Base-by-base conservation (phyloP, 306 rosid genomes). In the Acacia melanoxylon region DNA sequence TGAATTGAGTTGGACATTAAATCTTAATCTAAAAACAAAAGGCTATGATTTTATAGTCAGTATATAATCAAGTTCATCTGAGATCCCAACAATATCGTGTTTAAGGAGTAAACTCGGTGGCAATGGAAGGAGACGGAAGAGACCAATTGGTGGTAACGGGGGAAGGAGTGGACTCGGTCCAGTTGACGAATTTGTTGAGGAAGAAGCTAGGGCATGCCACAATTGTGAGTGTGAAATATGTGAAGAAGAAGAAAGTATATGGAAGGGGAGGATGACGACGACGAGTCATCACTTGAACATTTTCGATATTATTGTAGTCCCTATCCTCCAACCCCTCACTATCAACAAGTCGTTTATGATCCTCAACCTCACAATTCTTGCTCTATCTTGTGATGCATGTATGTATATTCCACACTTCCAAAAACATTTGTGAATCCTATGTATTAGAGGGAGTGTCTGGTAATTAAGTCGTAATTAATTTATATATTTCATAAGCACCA, bases 31-130 rank as follows among this genome's bases (percentile, higher is more conserved):
- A 51, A 17, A 17, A 51, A 4, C 22, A 51, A 17, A 51, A 15
- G 22, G n/a, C 1, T 49, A 4, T 17, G 58, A 51, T 20, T 51
- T 51, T 16, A 51, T 51, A 51, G n/a, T 51, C 2, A 16, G 17
- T 16, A 5, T 16, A 51, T 51, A 15, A 51, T 51, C 58, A 51
- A 51, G 58, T 51, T 51, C 2, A 51, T 14, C 5, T 14, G 22
- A 19, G 10, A 51, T 51, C 58, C 22, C 58, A 51, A 51, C 58
- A 15, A 51, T 51, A 9, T 66, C 17, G 13, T 66, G 45, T 19
- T 41, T 20, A 52, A 77, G 86, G 88, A 15, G 88, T 86, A 59
- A 75, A 2, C 4, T 82, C 88, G n/a, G 79, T 78, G 76, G n/a
- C 69, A 11, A 44, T 86, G 35, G 76, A 75, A 20, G 83, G 85